Conservation (phyloP, 257 asterid genomes). For the Craterostigma plantagineum region DNA sequence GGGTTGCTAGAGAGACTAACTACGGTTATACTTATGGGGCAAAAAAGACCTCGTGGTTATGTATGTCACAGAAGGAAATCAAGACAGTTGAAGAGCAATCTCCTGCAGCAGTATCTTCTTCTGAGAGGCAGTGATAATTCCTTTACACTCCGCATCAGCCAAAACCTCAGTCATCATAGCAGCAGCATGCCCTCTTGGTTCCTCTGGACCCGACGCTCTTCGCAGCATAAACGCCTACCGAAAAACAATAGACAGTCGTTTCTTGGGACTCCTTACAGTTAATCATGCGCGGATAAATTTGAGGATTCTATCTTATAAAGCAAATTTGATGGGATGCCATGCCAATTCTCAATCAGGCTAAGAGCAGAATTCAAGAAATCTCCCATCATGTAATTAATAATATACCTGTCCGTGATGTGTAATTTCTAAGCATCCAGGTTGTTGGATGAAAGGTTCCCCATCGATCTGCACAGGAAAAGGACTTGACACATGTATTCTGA, state of each 20-base stretch:
- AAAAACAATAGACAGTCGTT: neutral
- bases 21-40: no score
- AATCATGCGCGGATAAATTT: neutral
- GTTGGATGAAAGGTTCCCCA: conserved; percentile 79
- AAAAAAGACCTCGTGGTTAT: no score
- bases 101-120: conserved; percentile 62
- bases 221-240: conserved; percentile 59
- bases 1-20: no score
- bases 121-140: conserved; percentile 54
- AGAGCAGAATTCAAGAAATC: neutral
- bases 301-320: neutral
- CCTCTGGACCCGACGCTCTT: conserved; percentile 47
- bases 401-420: conserved; percentile 72
- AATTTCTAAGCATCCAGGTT: conserved; percentile 72
- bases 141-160: conserved; percentile 66
- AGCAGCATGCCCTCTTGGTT: conserved; percentile 70
- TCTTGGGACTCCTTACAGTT: neutral
- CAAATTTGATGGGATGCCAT: neutral
- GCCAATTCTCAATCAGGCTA: neutral
- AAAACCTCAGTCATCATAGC: conserved; percentile 74
- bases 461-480: conserved; percentile 86
- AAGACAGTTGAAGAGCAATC: conserved; percentile 65
- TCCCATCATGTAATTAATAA: neutral
- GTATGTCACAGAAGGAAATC: conserved; percentile 10
- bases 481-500: conserved; percentile 50